Percentiles rank a stretch among this genome's conserved stretches.
These are phyloP conservation scores for Aspergillus sp. DNA, from an alignment of 2,329 filamentous ascomycete species.

Conservation along the genomic window DNA sequence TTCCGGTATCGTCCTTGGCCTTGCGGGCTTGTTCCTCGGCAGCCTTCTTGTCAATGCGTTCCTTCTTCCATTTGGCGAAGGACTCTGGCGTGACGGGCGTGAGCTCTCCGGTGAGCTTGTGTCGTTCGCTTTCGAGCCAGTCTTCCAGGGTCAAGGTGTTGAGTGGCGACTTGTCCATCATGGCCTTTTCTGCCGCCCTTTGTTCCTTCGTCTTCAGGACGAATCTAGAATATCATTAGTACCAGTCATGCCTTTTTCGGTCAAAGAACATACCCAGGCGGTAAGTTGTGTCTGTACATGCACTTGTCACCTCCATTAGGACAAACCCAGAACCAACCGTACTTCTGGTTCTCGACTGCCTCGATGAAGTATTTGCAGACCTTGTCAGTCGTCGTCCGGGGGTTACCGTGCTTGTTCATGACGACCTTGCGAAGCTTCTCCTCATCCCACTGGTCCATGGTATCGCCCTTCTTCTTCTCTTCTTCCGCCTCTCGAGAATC, in stretches of 20 bases:
- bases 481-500: constrained; percentile 74
- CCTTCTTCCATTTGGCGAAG: constrained; percentile 97
- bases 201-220: constrained; percentile 98
- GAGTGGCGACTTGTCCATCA: constrained; percentile 92
- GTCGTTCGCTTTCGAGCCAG: constrained; percentile 92
- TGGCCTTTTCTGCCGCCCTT: constrained; percentile 87
- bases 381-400: constrained; percentile 92
- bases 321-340: constrained; percentile 99
- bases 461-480: constrained; percentile 78
- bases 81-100: constrained; percentile 91
- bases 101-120: constrained; percentile 87
- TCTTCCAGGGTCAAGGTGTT: constrained; percentile 95
- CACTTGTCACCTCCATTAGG: constrained; percentile 96
- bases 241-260: background rate
- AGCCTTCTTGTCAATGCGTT: constrained; percentile 90
- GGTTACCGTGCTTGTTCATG: constrained; percentile 94
- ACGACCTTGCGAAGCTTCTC: constrained; percentile 91
- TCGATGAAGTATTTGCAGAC: constrained; percentile 99
- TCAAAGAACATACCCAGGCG: constrained; percentile 72
- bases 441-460: constrained; percentile 96
- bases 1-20: constrained; percentile 93
- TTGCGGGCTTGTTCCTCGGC: constrained; percentile 87
- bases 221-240: constrained; percentile 61
- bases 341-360: constrained; percentile 96
- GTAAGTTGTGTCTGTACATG: constrained; percentile 96